Conservation (phyloP, 2,329 filamentous ascomycete genomes). For the Neofusicoccum sp. region DNA sequence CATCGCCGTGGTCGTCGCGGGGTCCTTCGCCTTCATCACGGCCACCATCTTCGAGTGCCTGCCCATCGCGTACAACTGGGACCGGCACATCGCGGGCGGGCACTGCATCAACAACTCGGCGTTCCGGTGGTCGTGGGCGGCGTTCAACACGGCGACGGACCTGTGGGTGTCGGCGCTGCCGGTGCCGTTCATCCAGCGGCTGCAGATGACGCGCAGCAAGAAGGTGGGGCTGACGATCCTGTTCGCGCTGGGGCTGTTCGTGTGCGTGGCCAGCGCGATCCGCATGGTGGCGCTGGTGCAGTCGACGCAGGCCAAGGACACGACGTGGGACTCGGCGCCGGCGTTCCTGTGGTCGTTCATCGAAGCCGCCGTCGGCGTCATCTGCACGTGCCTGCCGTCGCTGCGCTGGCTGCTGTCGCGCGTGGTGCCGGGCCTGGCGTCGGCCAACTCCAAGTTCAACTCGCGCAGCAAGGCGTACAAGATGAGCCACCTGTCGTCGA, state of each 20-base stretch:
- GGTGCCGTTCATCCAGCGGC: conserved; percentile 19
- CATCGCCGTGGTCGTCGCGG: conserved; percentile 21
- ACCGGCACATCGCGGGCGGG: not conserved
- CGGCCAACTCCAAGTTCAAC: not conserved
- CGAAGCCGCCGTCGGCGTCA: conserved; percentile 28
- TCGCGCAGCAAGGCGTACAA: not conserved
- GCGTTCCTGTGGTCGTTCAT: conserved; percentile 32
- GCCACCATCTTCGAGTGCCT: conserved; percentile 27
- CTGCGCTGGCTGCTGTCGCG: conserved; percentile 22
- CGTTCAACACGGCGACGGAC: conserved; percentile 22
- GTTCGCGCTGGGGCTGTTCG: conserved; percentile 24
- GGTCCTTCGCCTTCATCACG: conserved; percentile 21
- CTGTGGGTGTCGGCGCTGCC: conserved; percentile 20
- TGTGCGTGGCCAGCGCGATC: conserved; percentile 26
- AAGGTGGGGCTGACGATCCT: conserved; percentile 18
- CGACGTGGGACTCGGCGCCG: conserved; percentile 27
- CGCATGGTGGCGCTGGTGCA: conserved; percentile 28
- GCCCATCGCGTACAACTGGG: conserved; percentile 24
- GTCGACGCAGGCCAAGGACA: conserved; percentile 23
- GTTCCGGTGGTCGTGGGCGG: conserved; percentile 20
- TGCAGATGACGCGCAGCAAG: conserved; percentile 19
- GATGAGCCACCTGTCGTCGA: conserved; percentile 1
- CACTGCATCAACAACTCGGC: conserved; percentile 14
- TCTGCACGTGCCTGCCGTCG: conserved; percentile 30
- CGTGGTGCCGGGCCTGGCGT: conserved; percentile 15